These are phyloP conservation scores for Nevesoporus exiguus DNA, from an alignment of 768 basidiomycete genomes.

Conservation along the genomic window DNA sequence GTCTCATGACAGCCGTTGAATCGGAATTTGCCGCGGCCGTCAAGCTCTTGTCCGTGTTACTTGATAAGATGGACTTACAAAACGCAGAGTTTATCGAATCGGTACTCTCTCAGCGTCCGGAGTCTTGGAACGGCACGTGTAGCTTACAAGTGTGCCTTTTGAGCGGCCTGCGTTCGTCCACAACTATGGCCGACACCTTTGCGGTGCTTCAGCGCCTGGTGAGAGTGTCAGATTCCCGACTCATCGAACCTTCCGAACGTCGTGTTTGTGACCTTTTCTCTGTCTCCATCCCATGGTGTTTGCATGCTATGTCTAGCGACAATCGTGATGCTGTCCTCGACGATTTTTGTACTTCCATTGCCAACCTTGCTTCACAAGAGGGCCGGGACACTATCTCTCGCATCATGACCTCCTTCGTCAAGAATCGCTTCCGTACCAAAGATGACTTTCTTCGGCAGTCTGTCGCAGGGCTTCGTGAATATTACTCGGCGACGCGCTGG, in stretches of 20 bases:
- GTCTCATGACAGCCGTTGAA: constrained; percentile 79
- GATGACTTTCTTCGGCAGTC: constrained; percentile 94
- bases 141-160: constrained; percentile 70
- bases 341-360: constrained; percentile 71
- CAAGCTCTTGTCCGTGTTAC: constrained; percentile 58
- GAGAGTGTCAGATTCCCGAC: constrained; percentile 53
- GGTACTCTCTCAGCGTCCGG: constrained; percentile 64
- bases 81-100: constrained; percentile 64
- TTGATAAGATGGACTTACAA: constrained; percentile 68
- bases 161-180: constrained; percentile 75
- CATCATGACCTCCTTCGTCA: constrained; percentile 87
- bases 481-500: constrained; percentile 73
- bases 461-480: constrained; percentile 78
- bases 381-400: constrained; percentile 76
- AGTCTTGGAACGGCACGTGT: constrained; percentile 62
- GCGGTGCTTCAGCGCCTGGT: constrained; percentile 61
- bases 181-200: constrained; percentile 64
- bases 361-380: constrained; percentile 65
- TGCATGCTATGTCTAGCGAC: constrained; percentile 73
- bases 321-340: constrained; percentile 55
- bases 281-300: constrained; percentile 81
- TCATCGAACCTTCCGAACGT: constrained; percentile 68
- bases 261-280: constrained; percentile 83
- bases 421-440: constrained; percentile 82
- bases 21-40: constrained; percentile 71